Conservation (phyloP, 495 filamentous ascomycete genomes). For the Podospora didyma region DNA sequence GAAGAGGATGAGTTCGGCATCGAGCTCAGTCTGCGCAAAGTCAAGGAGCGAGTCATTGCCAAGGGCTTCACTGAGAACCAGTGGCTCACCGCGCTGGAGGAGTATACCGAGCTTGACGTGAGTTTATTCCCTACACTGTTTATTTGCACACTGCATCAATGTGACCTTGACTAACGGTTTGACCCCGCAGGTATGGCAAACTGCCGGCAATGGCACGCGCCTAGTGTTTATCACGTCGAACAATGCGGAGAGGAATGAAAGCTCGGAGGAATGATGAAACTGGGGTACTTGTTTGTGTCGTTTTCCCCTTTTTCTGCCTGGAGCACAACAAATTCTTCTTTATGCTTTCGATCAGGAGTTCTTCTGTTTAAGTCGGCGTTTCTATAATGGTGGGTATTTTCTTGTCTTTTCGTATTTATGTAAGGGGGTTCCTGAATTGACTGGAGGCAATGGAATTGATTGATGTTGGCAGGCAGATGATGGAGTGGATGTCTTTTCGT, state of each 20-base stretch:
- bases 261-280: conserved; percentile 17
- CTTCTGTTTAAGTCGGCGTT: not conserved
- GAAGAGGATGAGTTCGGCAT: conserved; percentile 46
- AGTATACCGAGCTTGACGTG: conserved; percentile 85
- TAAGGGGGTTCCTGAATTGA: not conserved
- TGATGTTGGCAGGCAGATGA: too few relatives aligned
- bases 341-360: not conserved
- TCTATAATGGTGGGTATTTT: not conserved
- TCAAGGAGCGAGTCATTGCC: conserved; percentile 84
- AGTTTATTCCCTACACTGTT: conserved; percentile 43
- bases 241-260: conserved; percentile 33
- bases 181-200: conserved; percentile 81
- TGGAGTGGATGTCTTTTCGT: too few relatives aligned
- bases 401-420: not conserved
- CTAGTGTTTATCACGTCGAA: conserved; percentile 66
- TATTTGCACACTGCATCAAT: too few relatives aligned
- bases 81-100: conserved; percentile 76
- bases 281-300: not conserved
- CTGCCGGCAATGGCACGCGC: conserved; percentile 76
- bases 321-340: not conserved
- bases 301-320: not conserved
- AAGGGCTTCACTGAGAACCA: conserved; percentile 97
- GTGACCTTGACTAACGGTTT: conserved; percentile 19
- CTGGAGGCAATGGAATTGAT: too few relatives aligned
- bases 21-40: conserved; percentile 79